Evolutionary conservation across 768 basidiomycete genomes (phyloP), one percentile per base, ranked within the genome.

Genomic region (Lactarius sanguifluus): DNA sequence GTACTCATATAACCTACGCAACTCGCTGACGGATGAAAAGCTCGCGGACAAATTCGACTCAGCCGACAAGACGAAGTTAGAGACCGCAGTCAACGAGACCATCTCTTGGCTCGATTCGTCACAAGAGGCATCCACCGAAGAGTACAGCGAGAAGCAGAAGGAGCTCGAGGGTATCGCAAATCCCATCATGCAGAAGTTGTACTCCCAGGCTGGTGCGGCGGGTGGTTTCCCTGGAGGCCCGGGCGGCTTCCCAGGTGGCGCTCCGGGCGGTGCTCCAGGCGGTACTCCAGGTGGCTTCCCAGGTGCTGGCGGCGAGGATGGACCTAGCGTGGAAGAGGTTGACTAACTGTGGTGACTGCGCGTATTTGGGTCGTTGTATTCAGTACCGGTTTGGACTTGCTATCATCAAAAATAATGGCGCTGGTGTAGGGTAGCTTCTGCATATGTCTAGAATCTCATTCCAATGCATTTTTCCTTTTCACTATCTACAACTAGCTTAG

Each of bases 1-100:
- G 0, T 98, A 96, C 76, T 77, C 94, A 7, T 98, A 96, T 86
- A 96, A 94, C 81, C 88, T 98, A 64, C 91, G 94, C 71, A 92
- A 96, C 82, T 90, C 94, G 25, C 77, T 96, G 65, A 83, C 76
- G 65, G 92, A 94, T 76, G 92, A 93, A 75, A 89, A 94, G 77
- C 86, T 96, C 64, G 84, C 91, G 52, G 84, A 82, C 82, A 96
- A 96, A 80, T 91, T 97, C 76, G 91, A 96, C 1, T 71, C 90
- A 15, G 86, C 82, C 20, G 94, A 95, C 85, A 94, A 94, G 84
- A 71, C 83, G 71, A 92, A 92, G 78, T 86, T 96, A 69, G 86
- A 94, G 81, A 71, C 81, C 66, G 84, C 90, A 40, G 88, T 95
- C 76, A 87, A 91, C 74, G 94, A 95, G 58, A 77, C 91, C 61